These are phyloP conservation scores for Clavispora phyllophila DNA, from an alignment of 805 yeast genomes.

Conservation along the genomic window DNA sequence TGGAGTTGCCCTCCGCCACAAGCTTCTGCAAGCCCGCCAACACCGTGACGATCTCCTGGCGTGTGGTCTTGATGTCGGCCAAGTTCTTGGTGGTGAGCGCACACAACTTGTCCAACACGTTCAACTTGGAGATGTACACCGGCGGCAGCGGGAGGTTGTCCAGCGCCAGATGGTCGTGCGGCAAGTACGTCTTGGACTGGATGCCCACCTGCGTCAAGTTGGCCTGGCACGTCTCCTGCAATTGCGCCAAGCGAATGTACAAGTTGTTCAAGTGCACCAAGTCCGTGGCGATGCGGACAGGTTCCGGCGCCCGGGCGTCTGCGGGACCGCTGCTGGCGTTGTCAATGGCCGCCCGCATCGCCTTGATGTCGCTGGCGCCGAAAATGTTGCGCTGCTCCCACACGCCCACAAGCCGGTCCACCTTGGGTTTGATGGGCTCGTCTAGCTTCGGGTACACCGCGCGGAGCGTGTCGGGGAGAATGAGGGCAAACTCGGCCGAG, in stretches of 20 bases:
- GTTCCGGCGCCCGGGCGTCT: neutral
- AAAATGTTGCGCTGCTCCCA: conserved; percentile 55
- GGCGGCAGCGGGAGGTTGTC: conserved; percentile 33
- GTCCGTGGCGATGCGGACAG: conserved; percentile 22
- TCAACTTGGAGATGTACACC: conserved; percentile 35
- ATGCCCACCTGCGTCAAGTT: conserved; percentile 35
- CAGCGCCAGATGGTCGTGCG: conserved; percentile 27
- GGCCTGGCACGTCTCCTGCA: conserved; percentile 14
- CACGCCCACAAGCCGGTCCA: conserved; percentile 48
- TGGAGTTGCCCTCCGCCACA: conserved; percentile 22
- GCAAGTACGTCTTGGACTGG: conserved; percentile 34
- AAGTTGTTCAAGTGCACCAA: conserved; percentile 28
- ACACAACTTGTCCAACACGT: conserved; percentile 34
- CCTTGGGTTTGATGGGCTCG: conserved; percentile 38
- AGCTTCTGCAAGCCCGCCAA: conserved; percentile 20
- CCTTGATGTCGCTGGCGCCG: conserved; percentile 19
- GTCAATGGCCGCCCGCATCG: conserved; percentile 23
- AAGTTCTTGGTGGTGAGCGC: conserved; percentile 27
- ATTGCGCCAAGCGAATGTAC: conserved; percentile 22
- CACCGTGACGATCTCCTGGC: conserved; percentile 21
- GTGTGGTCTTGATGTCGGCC: conserved; percentile 25
- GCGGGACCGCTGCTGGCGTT: conserved; percentile 14
- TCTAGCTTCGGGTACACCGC: conserved; percentile 28
- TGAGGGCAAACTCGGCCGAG: conserved; percentile 49
- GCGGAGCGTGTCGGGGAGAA: conserved; percentile 39